Percentiles rank a stretch among this genome's conserved stretches.
Conservation (phyloP, 176 grass and related monocot species). For the Guadua angustifolia region DNA sequence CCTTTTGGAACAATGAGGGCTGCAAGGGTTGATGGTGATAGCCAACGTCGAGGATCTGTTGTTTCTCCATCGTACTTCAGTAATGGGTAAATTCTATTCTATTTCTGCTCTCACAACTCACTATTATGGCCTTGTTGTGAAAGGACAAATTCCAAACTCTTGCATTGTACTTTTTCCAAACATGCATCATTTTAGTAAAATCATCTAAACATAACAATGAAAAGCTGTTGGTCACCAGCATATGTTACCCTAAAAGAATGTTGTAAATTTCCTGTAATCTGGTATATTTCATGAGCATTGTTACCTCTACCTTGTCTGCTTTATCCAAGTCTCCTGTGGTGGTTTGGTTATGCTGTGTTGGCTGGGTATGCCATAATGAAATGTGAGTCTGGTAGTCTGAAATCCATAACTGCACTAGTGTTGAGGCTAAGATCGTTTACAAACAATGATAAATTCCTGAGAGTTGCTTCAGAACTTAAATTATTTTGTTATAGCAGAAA, state of each 20-base stretch:
- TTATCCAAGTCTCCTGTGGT: not conserved
- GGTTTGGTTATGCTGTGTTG: not conserved
- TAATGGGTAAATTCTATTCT: slow-evolving; percentile 57
- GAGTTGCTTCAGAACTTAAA: not conserved
- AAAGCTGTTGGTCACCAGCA: slow-evolving; percentile 12
- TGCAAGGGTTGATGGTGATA: slow-evolving; percentile 59
- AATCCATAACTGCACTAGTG: not conserved
- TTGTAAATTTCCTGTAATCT: not conserved
- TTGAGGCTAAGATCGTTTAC: not conserved
- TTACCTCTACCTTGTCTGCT: not conserved
- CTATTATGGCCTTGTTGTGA: not conserved
- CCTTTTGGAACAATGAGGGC: slow-evolving; percentile 63
- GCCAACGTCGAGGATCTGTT: slow-evolving; percentile 49
- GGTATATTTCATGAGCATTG: slow-evolving; percentile 12
- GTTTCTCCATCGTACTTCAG: slow-evolving; percentile 61
- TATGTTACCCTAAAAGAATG: not conserved
- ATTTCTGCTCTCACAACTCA: not conserved
- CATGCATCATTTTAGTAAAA: not conserved
- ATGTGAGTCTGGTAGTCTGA: not conserved
- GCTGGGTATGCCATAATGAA: not conserved
- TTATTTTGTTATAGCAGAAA: not conserved
- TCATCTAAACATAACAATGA: slow-evolving; percentile 19
- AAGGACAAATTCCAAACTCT: not conserved
- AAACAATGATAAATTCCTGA: not conserved
- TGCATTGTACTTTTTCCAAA: slow-evolving; percentile 11